phyloP scores from a whole-genome alignment of 1,139 yeast genomes.

The Debaryomycetaceae sp. region DNA sequence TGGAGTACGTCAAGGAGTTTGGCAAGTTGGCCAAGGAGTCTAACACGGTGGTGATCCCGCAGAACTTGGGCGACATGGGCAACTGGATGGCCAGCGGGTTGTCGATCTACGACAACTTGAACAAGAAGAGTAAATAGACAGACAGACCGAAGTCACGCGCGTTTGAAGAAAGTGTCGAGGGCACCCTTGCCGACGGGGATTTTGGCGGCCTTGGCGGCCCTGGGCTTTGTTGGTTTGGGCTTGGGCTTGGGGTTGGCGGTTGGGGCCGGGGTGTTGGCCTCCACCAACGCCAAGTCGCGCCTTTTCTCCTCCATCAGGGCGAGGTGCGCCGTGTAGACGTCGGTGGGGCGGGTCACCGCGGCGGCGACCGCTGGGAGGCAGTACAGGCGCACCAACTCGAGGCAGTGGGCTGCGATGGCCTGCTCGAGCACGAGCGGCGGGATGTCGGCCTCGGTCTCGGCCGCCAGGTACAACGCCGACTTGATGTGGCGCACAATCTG shows the following conservation, averaged over 20 bases:
- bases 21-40: constrained; percentile 80
- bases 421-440: constrained; percentile 26
- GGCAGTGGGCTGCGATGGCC: constrained; percentile 20
- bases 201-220: constrained; percentile 25
- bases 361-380: constrained; percentile 15
- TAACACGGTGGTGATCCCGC: constrained; percentile 73
- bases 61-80: constrained; percentile 71
- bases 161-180: constrained; percentile 56
- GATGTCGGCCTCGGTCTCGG: constrained; percentile 12
- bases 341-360: constrained; percentile 12
- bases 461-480: constrained; percentile 7
- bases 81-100: constrained; percentile 74
- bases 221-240: constrained; percentile 19
- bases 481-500: constrained; percentile 6
- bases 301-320: constrained; percentile 21
- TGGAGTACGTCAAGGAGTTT: constrained; percentile 77
- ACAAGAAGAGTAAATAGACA: constrained; percentile 12
- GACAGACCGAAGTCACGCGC: constrained; percentile 14
- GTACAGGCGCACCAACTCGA: constrained; percentile 29
- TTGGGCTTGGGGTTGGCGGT: constrained; percentile 15
- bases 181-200: constrained; percentile 58
- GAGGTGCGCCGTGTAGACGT: constrained; percentile 30
- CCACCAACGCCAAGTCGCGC: constrained; percentile 22
- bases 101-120: constrained; percentile 62
- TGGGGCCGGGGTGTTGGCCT: constrained; percentile 12